These are phyloP conservation scores for Boletus pseudopeckii DNA, from an alignment of 768 basidiomycete genomes.

Conservation along the genomic window DNA sequence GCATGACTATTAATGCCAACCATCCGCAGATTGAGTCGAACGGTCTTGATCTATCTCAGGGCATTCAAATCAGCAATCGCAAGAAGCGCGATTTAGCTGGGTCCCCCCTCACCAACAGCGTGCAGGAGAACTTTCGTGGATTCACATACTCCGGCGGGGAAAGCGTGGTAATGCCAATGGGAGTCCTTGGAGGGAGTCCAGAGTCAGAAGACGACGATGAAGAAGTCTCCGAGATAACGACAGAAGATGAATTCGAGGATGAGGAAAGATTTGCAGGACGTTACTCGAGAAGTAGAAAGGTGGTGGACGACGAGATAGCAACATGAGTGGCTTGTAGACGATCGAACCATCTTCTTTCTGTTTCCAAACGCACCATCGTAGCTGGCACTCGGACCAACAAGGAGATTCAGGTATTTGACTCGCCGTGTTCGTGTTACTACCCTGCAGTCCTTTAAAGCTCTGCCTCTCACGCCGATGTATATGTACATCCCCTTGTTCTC, in stretches of 20 bases:
- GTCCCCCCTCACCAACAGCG: conserved; percentile 81
- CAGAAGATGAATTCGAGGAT: conserved; percentile 79
- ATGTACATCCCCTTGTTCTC: conserved; percentile 1
- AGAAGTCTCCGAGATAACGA: conserved; percentile 45
- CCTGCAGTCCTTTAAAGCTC: conserved; percentile 2
- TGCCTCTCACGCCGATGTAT: conserved; percentile 5
- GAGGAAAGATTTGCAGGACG: conserved; percentile 60
- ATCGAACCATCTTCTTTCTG: conserved; percentile 10
- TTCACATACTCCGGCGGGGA: conserved; percentile 86
- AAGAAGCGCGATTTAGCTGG: conserved; percentile 45
- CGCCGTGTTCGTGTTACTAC: conserved; percentile 3
- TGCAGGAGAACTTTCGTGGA: conserved; percentile 95
- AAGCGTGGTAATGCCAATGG: conserved; percentile 50
- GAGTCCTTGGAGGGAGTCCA: conserved; percentile 33
- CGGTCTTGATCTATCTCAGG: conserved; percentile 21
- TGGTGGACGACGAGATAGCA: conserved; percentile 35
- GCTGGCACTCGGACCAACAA: conserved; percentile 19
- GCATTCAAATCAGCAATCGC: conserved; percentile 52
- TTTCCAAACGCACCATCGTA: neutral
- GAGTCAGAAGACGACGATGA: conserved; percentile 45
- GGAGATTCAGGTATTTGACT: conserved; percentile 21
- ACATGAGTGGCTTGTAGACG: conserved; percentile 23
- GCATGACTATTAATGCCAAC: conserved; percentile 13
- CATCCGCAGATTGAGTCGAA: conserved; percentile 18
- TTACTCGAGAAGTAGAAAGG: conserved; percentile 58